Evolutionary conservation across 2,329 filamentous ascomycete species (phyloP).

Genomic region (Fusarium sp.): DNA sequence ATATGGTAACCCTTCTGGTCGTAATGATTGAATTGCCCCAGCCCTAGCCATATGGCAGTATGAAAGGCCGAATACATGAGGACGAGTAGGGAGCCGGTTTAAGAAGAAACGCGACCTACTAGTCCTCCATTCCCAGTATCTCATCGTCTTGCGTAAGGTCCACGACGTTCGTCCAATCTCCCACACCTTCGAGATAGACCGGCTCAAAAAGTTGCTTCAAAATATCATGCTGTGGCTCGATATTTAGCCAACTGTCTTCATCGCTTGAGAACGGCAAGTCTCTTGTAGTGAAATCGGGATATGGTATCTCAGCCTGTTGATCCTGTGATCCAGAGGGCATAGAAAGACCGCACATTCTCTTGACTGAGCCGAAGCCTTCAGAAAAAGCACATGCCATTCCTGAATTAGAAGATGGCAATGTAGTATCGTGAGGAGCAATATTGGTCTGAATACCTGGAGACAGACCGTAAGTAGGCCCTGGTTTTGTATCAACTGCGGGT

Average conservation of each 20-base stretch:
- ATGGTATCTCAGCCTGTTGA: conserved; percentile 1
- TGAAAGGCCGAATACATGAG: background rate
- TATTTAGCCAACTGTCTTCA: background rate
- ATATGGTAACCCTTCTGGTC: background rate
- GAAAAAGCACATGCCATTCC: background rate
- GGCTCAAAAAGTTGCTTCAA: background rate
- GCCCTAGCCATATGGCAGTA: background rate
- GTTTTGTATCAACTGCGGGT: background rate
- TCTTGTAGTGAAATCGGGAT: background rate
- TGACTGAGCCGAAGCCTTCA: background rate
- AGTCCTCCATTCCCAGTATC: background rate
- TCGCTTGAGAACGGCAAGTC: background rate
- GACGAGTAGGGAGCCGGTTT: background rate
- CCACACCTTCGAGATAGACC: background rate
- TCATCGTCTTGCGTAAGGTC: background rate
- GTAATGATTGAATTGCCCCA: background rate
- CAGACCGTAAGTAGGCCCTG: background rate
- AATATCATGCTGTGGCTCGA: background rate
- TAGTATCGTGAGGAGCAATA: background rate
- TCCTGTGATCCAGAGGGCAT: background rate
- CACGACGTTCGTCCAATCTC: background rate
- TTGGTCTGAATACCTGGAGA: background rate
- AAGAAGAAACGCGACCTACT: background rate
- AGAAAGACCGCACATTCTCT: background rate
- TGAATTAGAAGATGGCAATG: background rate